Percentiles rank a stretch among this genome's conserved stretches.
Evolutionary conservation across 768 basidiomycete species (phyloP).

Genomic region (Hemileccinum rubropunctum): DNA sequence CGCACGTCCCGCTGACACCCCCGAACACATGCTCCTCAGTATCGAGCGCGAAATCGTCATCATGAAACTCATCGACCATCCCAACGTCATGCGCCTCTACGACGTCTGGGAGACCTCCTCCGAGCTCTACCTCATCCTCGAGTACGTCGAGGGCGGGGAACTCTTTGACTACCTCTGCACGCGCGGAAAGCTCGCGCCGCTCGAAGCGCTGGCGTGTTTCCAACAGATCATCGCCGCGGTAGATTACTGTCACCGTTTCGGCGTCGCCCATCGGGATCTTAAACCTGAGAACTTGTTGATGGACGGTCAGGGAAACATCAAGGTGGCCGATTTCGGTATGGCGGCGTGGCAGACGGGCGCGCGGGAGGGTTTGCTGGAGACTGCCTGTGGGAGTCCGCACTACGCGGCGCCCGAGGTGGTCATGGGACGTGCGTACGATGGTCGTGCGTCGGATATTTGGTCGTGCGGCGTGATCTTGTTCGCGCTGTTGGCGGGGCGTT

Average conservation of each 20-base stretch:
- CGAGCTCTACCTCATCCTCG: constrained; percentile 87
- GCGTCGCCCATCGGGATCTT: constrained; percentile 90
- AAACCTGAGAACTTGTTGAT: constrained; percentile 94
- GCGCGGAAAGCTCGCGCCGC: constrained; percentile 63
- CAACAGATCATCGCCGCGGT: constrained; percentile 92
- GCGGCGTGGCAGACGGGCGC: constrained; percentile 81
- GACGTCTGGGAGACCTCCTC: constrained; percentile 96
- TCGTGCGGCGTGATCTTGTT: constrained; percentile 93
- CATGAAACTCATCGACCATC: constrained; percentile 96
- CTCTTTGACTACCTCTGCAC: constrained; percentile 90
- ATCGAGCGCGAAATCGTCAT: constrained; percentile 94
- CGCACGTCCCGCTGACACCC: constrained; percentile 59
- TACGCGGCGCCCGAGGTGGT: constrained; percentile 94
- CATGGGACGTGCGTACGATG: constrained; percentile 78
- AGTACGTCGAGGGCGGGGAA: constrained; percentile 93
- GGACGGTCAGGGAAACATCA: constrained; percentile 81
- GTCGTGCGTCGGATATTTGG: constrained; percentile 91
- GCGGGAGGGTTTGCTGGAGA: constrained; percentile 59
- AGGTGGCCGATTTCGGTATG: constrained; percentile 98
- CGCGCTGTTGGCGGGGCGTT: constrained; percentile 77
- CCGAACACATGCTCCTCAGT: constrained; percentile 73
- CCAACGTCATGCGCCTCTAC: constrained; percentile 90
- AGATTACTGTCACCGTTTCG: constrained; percentile 92
- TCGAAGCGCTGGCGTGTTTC: constrained; percentile 83
- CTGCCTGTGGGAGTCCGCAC: constrained; percentile 92